Conservation (phyloP, 441 rosid species). For the Raphanus hybrid region DNA sequence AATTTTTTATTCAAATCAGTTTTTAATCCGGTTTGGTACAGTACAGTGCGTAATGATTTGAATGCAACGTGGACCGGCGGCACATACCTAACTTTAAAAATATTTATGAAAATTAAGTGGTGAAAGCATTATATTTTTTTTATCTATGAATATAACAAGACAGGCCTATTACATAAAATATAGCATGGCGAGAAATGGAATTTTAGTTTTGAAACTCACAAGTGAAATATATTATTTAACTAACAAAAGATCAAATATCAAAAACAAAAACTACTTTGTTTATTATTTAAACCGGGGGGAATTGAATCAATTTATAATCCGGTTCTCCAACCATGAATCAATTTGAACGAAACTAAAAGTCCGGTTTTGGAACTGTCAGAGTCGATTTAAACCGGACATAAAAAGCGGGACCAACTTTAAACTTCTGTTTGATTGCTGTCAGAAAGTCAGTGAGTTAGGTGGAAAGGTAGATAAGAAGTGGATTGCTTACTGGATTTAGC, state of each 20-base stretch:
- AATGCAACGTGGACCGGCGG: neutral
- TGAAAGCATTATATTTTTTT: neutral
- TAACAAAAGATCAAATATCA: neutral
- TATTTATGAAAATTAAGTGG: neutral
- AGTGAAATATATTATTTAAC: neutral
- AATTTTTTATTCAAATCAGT: too few relatives aligned
- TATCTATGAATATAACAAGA: neutral
- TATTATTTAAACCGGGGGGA: neutral
- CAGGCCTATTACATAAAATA: neutral
- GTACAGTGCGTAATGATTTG: neutral
- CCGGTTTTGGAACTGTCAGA: neutral
- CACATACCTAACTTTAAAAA: neutral
- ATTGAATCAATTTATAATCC: neutral
- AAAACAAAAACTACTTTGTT: neutral
- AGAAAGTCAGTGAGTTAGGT: constrained; percentile 13
- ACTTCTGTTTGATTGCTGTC: neutral
- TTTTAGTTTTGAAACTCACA: too few relatives aligned
- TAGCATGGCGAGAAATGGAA: neutral
- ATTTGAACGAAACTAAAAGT: neutral
- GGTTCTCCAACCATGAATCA: neutral
- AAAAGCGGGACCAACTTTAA: neutral
- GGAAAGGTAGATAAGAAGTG: neutral
- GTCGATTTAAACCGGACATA: neutral
- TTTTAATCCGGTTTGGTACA: neutral
- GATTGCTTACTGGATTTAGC: too few relatives aligned